Evolutionary conservation across 768 basidiomycete genomes (phyloP).

Genomic region (Leucogyrophana mollusca): DNA sequence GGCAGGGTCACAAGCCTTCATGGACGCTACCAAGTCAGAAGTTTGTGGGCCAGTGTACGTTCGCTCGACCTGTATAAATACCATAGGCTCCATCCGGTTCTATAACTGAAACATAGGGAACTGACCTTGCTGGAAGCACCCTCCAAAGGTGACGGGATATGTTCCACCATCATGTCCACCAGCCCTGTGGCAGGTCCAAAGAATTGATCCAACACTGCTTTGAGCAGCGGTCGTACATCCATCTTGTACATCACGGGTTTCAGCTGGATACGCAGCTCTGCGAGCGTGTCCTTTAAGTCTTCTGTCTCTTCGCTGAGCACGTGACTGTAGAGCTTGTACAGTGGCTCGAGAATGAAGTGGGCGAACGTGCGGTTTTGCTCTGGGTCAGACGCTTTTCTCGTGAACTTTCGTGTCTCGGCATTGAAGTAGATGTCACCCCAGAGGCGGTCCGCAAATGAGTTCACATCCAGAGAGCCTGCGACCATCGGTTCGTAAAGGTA

Average conservation of each 20-base stretch:
- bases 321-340: conserved; percentile 96
- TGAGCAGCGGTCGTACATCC: conserved; percentile 93
- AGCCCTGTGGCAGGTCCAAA: conserved; percentile 89
- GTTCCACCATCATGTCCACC: conserved; percentile 87
- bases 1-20: conserved; percentile 79
- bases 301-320: conserved; percentile 94
- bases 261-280: conserved; percentile 74
- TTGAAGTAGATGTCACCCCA: conserved; percentile 99
- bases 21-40: conserved; percentile 71
- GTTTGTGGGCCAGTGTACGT: conserved; percentile 90
- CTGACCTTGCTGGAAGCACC: conserved; percentile 60
- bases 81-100: neutral
- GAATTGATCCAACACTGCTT: conserved; percentile 93
- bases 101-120: neutral
- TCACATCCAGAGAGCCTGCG: conserved; percentile 75
- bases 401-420: conserved; percentile 81
- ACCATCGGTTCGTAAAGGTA: neutral
- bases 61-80: conserved; percentile 58
- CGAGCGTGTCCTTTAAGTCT: conserved; percentile 77
- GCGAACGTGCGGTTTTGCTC: conserved; percentile 86
- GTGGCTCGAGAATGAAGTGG: conserved; percentile 92
- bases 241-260: conserved; percentile 97
- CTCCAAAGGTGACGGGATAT: conserved; percentile 80
- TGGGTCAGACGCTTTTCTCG: conserved; percentile 77
- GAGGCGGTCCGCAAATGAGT: conserved; percentile 82